Base-by-base conservation (phyloP, 352 stramenopile species). In the Aphanomyces invadans region DNA sequence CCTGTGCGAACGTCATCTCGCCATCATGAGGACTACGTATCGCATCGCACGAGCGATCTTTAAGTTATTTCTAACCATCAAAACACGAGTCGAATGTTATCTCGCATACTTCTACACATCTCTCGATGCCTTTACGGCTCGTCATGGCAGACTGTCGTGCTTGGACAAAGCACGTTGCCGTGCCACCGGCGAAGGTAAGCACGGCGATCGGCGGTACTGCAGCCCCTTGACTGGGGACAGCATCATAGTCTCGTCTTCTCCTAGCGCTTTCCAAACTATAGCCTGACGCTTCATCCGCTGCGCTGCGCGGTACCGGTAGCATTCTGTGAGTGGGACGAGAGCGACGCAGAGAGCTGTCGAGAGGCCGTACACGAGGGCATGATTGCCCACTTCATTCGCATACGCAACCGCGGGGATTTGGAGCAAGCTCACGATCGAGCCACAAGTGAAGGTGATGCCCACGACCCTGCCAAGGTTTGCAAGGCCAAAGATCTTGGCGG, bases 401-500 rank as follows among this genome's bases (percentile, higher is more conserved):
- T 65, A 70, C 19, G 9, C 11, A 45, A 95, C 79, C 11, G 83
- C 83, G 2, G 84, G 84, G 66, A 92, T 92, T 64, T 95, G 84
- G 1, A 80, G 71, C 15, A 95, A 71, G 63, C 82, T 87, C 39
- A 90, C 76, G 45, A 92, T 26, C 1, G 83, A 89, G 56, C 80
- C 77, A 33, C 86, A 79, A 1, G 84, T 88, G 67, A 93, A 95
- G 63, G 90, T 83, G 51, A 93, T 83, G 7, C 86, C 85, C 46
- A 90, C 87, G 3, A 95, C 73, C 29, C 80, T 89, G 33, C 85
- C 86, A 53, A 95, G 75, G 70, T 91, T 92, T 60, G 83, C 85
- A 39, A 93, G 77, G 4, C 86, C 86, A 75, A 93, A 95, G 1
- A 80, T 93, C 70, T 93, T 93, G 51, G 84, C 85, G 0, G 81